These are phyloP conservation scores for Botrytis fabae DNA, from an alignment of 2,329 filamentous ascomycete genomes.

Conservation along the genomic window DNA sequence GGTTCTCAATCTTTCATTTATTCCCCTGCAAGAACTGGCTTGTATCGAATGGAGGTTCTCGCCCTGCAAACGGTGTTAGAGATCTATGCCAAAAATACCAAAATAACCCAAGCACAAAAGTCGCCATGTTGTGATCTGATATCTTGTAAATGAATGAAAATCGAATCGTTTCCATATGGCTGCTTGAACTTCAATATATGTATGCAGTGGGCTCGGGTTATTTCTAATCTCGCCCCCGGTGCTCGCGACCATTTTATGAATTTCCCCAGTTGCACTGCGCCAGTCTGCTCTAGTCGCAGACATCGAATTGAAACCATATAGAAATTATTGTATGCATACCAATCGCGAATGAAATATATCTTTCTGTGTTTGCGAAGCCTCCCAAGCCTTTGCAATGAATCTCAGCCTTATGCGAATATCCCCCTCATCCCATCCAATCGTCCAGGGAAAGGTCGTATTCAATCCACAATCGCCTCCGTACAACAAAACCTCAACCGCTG, in stretches of 20 bases:
- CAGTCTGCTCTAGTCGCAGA: constrained; percentile 4
- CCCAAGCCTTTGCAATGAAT: constrained; percentile 42
- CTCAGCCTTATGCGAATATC: constrained; percentile 42
- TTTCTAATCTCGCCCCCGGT: constrained; percentile 25
- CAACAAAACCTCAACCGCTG: constrained; percentile 46
- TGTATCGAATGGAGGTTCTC: constrained; percentile 33
- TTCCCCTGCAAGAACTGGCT: constrained; percentile 37
- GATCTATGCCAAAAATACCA: constrained; percentile 37
- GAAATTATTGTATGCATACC: constrained; percentile 37
- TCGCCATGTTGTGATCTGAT: constrained; percentile 40
- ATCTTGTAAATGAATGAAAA: constrained; percentile 20
- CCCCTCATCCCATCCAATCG: constrained; percentile 48
- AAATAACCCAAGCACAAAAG: constrained; percentile 36
- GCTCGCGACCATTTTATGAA: not conserved
- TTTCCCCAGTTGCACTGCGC: constrained; percentile 13
- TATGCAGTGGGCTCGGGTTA: not conserved
- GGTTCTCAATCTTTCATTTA: constrained; percentile 31
- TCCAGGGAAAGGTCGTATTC: constrained; percentile 46
- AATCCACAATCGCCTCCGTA: constrained; percentile 45
- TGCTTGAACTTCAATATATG: constrained; percentile 4
- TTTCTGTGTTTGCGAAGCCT: constrained; percentile 34
- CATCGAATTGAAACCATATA: constrained; percentile 20
- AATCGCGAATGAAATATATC: constrained; percentile 31
- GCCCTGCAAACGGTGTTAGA: constrained; percentile 39
- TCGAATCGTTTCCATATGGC: not conserved